Percentiles rank a stretch among this genome's conserved stretches.
phyloP scores from a whole-genome alignment of 768 basidiomycete genomes.

The Boletus coccyginus region DNA sequence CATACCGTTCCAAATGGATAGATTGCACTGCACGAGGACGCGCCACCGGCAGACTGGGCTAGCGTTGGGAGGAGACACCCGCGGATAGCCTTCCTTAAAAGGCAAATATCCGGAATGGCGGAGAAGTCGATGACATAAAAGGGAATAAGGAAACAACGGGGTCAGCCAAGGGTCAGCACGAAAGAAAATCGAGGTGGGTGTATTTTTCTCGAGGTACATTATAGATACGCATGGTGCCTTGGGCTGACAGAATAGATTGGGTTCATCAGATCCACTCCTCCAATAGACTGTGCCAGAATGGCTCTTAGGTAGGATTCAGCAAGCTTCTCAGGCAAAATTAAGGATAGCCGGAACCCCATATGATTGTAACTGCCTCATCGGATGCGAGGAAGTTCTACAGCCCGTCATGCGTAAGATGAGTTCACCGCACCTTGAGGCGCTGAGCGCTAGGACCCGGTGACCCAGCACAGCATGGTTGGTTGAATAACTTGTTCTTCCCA shows the following conservation, averaged over 20 bases:
- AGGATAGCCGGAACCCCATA: no score
- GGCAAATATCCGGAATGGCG: slow-evolving; percentile 12
- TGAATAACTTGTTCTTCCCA: no score
- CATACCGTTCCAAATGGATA: background rate
- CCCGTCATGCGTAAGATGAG: no score
- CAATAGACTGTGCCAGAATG: slow-evolving; percentile 13
- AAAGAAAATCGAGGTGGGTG: background rate
- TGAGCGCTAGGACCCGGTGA: no score
- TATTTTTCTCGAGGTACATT: no score
- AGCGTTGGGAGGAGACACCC: background rate
- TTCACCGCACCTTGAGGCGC: no score
- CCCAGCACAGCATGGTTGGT: no score
- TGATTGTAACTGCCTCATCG: no score
- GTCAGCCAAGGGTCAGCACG: slow-evolving; percentile 1
- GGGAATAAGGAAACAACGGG: slow-evolving; percentile 8
- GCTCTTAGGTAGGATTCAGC: no score
- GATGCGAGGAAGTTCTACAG: no score
- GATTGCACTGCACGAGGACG: slow-evolving; percentile 1
- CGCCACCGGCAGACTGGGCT: background rate
- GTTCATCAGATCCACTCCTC: slow-evolving; percentile 20
- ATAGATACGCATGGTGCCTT: slow-evolving; percentile 4
- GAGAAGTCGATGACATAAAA: slow-evolving; percentile 18
- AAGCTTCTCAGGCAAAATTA: no score
- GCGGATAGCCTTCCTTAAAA: slow-evolving; percentile 1
- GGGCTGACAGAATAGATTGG: slow-evolving; percentile 24